Evolutionary conservation across 306 rosid species (phyloP).

Genomic region (Cercis canadensis): DNA sequence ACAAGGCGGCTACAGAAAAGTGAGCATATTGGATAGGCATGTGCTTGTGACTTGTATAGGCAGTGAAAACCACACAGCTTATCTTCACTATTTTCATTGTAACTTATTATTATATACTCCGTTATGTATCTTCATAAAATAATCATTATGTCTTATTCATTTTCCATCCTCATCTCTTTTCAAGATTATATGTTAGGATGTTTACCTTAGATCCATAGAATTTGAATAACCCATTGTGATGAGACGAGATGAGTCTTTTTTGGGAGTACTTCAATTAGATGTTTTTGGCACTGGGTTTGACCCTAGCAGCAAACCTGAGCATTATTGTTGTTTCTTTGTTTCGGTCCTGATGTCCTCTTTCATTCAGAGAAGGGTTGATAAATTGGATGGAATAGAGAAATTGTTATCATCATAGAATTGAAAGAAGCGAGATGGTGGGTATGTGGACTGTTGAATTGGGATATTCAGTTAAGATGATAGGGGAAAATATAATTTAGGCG

Average conservation of each 20-base stretch:
- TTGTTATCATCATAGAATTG: not conserved
- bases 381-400: too few relatives aligned
- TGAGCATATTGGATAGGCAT: not conserved
- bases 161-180: not conserved
- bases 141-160: too few relatives aligned
- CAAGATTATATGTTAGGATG: too few relatives aligned
- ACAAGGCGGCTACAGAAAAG: conserved; percentile 1
- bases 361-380: too few relatives aligned
- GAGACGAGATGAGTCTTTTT: not conserved
- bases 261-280: too few relatives aligned
- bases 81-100: not conserved
- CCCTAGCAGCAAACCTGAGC: too few relatives aligned
- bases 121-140: not conserved
- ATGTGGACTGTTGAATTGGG: conserved; percentile 17
- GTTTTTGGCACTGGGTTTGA: too few relatives aligned
- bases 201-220: too few relatives aligned
- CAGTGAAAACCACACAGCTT: not conserved
- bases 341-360: too few relatives aligned
- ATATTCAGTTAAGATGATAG: conserved; percentile 15
- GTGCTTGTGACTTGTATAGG: not conserved
- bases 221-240: not conserved
- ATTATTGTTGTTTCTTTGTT: too few relatives aligned
- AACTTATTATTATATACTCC: not conserved
- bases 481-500: not conserved
- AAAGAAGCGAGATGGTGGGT: not conserved